phyloP scores from a whole-genome alignment of 805 yeast species.

The Ogataea methylovora region DNA sequence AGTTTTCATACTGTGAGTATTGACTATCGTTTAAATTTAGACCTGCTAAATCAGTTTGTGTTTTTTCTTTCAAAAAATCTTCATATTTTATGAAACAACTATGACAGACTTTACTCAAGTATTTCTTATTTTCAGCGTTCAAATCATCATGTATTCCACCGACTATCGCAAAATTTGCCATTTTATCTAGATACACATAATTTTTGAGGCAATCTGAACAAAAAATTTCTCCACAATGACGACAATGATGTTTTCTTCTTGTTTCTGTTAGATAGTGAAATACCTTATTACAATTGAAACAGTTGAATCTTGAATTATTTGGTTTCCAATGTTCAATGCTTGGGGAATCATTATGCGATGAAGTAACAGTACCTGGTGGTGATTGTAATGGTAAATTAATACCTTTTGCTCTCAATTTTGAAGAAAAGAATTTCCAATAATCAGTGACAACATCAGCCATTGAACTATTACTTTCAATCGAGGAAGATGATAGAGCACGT shows the following conservation, averaged over 20 bases:
- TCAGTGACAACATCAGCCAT: conserved; percentile 10
- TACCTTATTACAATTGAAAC: conserved; percentile 58
- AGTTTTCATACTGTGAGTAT: neutral
- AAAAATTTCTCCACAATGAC: conserved; percentile 33
- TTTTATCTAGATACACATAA: conserved; percentile 25
- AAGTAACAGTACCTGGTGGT: too few relatives aligned
- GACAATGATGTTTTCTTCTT: conserved; percentile 35
- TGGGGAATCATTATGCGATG: conserved; percentile 34
- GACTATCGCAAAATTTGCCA: conserved; percentile 28
- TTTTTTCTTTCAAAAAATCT: conserved; percentile 22
- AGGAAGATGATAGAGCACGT: conserved; percentile 14
- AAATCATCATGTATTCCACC: conserved; percentile 31
- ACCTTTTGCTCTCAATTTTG: too few relatives aligned
- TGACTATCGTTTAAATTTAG: neutral
- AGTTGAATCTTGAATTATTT: conserved; percentile 55
- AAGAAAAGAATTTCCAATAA: conserved; percentile 18
- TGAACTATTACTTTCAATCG: conserved; percentile 18
- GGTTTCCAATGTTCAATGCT: conserved; percentile 67
- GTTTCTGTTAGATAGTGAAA: conserved; percentile 73
- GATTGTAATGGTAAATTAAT: too few relatives aligned
- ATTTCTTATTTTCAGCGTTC: conserved; percentile 48
- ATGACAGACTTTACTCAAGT: conserved; percentile 27
- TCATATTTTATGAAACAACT: conserved; percentile 27
- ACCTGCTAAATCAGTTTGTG: conserved; percentile 7
- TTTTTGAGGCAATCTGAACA: conserved; percentile 30